These are phyloP conservation scores for Cajanus cajan DNA, from an alignment of 306 rosid genomes.

Conservation along the genomic window DNA sequence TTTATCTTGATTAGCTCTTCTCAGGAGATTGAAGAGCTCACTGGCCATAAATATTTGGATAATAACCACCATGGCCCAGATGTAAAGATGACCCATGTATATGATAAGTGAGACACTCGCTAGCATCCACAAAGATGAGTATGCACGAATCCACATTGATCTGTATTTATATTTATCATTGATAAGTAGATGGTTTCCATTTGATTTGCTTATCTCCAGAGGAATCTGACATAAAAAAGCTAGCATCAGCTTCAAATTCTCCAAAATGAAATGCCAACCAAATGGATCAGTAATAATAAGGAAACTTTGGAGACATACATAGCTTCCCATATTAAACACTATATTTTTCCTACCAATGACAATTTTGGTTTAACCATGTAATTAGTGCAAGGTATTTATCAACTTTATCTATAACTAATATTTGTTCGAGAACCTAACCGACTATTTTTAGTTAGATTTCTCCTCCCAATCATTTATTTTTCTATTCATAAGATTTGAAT, in stretches of 20 bases:
- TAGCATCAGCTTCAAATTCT: slow-evolving; percentile 16
- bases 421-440: too few relatives aligned
- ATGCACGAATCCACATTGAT: slow-evolving; percentile 83
- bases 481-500: too few relatives aligned
- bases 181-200: slow-evolving; percentile 68
- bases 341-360: neutral
- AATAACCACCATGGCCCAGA: slow-evolving; percentile 83
- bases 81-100: slow-evolving; percentile 90
- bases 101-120: slow-evolving; percentile 57
- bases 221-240: slow-evolving; percentile 45
- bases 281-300: neutral
- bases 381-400: too few relatives aligned
- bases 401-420: too few relatives aligned
- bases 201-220: slow-evolving; percentile 56
- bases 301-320: neutral
- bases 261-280: neutral
- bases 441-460: too few relatives aligned
- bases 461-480: too few relatives aligned
- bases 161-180: slow-evolving; percentile 73
- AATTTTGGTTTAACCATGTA: too few relatives aligned
- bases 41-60: slow-evolving; percentile 92
- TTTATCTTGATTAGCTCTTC: slow-evolving; percentile 74
- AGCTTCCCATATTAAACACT: neutral
- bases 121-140: slow-evolving; percentile 92
- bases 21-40: slow-evolving; percentile 86